Base-by-base conservation (phyloP, 78 protist species). In the Dictyostelium brefeldianum region DNA sequence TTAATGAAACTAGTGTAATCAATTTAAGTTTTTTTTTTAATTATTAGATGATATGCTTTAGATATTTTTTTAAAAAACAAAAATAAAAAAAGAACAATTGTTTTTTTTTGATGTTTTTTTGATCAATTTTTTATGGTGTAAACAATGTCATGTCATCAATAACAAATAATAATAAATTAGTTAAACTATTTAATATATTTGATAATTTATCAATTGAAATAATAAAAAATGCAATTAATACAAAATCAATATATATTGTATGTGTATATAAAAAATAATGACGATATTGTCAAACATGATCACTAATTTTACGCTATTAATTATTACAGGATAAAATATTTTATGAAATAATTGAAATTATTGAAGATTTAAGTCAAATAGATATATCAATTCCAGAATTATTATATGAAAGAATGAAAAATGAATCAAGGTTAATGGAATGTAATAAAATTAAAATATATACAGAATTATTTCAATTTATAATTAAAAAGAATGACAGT, bases 371-470 rank as follows among this genome's bases (percentile, higher is more conserved):
- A 57, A 57, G 9, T 57, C 20, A n/a, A 22, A 57, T 5, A 22
- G 67, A 57, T 22, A 9, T 14, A 57, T 84, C 92, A 56, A 74
- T 84, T 48, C 64, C 92, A 56, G 82, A 75, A 10, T 74, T 84
- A 71, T 84, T 84, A 25, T 74, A 73, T 74, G 82, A 84, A 71
- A 71, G 92, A 74, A 84, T 84, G 81, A 29, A 73, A 59, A 74
- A 74, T 25, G 31, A 18, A 25, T 14, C 41, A 67, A 31, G n/a
- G 17, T 56, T 75, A 29, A 17, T 84, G 15, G 78, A 56, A 4
- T 75, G 65, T 18, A 47, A 14, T 8, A 57, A 53, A 20, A 25
- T 74, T 36, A 69, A 71, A 57, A 80, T 74, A 12, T 74, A 75
- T 46, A 20, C 50, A 8, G 79, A 57, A 25, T 46, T 84, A 29